Evolutionary conservation across 2,329 filamentous ascomycete species (phyloP).

Genomic region (Salinomyces thailandicus): DNA sequence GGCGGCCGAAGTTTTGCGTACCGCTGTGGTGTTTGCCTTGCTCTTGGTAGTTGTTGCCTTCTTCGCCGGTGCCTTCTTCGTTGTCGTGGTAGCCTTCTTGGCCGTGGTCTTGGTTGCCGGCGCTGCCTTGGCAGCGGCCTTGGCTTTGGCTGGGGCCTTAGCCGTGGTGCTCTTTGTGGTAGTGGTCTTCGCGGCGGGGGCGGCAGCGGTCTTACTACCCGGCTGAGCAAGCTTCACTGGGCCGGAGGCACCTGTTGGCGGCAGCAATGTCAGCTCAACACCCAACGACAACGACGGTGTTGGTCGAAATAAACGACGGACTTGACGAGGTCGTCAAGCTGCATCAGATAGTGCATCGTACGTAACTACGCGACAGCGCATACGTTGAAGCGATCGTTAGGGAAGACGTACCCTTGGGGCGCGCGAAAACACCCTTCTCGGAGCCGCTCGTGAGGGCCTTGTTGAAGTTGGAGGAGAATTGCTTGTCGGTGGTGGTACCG

Average conservation of each 20-base stretch:
- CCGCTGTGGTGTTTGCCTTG: constrained; percentile 33
- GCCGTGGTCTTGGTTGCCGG: constrained; percentile 20
- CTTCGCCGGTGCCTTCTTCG: constrained; percentile 28
- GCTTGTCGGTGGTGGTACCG: constrained; percentile 40
- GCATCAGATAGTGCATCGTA: constrained; percentile 7
- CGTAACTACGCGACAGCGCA: constrained; percentile 3
- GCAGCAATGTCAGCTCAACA: constrained; percentile 17
- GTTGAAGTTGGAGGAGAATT: constrained; percentile 72
- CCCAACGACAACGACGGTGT: background rate
- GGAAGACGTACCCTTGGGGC: constrained; percentile 69
- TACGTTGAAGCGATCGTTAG: constrained; percentile 14
- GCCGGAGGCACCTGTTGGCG: constrained; percentile 59
- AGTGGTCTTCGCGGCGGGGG: constrained; percentile 40
- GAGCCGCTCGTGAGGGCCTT: constrained; percentile 71
- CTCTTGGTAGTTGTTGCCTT: constrained; percentile 26
- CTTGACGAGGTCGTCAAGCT: constrained; percentile 2
- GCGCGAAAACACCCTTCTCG: constrained; percentile 75
- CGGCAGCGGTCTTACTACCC: constrained; percentile 20
- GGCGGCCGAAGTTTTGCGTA: constrained; percentile 32
- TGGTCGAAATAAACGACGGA: background rate
- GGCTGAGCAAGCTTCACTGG: constrained; percentile 65
- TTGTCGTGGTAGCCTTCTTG: constrained; percentile 40
- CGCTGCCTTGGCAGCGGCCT: constrained; percentile 25
- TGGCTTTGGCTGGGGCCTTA: constrained; percentile 40
- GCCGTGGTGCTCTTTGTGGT: constrained; percentile 30